Evolutionary conservation across 2,329 filamentous ascomycete genomes (phyloP), one percentile per base, ranked within the genome.

Genomic region (Parascedosporium putredinis): DNA sequence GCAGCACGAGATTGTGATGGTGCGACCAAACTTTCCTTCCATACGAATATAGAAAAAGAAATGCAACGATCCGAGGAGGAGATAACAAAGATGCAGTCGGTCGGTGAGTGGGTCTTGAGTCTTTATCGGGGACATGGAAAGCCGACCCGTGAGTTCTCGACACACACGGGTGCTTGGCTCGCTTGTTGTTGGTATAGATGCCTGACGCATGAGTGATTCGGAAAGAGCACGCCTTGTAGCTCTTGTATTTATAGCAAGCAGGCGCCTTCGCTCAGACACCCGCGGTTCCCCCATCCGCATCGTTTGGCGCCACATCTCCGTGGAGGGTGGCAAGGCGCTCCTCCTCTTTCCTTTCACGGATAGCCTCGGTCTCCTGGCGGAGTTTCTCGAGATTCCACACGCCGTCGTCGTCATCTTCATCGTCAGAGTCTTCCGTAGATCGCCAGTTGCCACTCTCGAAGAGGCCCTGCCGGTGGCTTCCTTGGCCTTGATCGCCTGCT

Each of bases 371-470:
- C 73, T 97, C 90, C 59, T 75, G 74, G 52, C 93, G 79, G 63
- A 97, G 69, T 53, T 83, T 88, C 59, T 88, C 83, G 58, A 96
- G 67, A 61, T 95, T 95, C 81, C 83, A 96, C 5, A 70, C 67
- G 31, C 72, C 70, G 43, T 70, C 68, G 16, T 71, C 67, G 38
- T 79, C 77, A 12, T 81, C 81, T 9, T 81, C 82, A 16, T 80
- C 80, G 0, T 78, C 80, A 27, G 77, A 78, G 31, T 84, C 83
- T 44, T 78, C 78, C 40, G 78, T 78, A 23, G 78, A 78, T 53
- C 81, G 74, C 91, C 91, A 98, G 65, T 94, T 90, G 60, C 93
- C 93, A 66, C 89, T 93, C 70, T 98, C 93, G 65, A 98, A 98
- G 69, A 98, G 75, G 89, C 88, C 70, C 90, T 82, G 60, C 93